Conservation (phyloP, 2,329 filamentous ascomycete species). For the Cladophialophora yegresii region DNA sequence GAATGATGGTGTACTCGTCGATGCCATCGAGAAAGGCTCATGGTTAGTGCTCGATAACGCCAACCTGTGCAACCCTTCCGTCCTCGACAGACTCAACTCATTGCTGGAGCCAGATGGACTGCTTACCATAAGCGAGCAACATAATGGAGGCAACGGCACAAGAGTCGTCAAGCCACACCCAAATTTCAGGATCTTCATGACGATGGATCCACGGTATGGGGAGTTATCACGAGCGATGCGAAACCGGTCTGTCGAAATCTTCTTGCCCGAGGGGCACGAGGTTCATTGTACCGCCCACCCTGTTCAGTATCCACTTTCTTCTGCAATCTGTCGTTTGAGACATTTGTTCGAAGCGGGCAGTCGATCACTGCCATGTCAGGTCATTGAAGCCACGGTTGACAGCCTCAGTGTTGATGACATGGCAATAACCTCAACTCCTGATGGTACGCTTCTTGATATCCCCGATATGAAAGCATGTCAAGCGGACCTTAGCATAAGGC, state of each 20-base stretch:
- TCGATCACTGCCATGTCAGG: background rate
- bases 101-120: slow-evolving; percentile 86
- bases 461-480: background rate
- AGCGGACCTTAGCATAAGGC: slow-evolving; percentile 10
- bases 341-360: slow-evolving; percentile 13
- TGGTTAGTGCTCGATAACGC: slow-evolving; percentile 98
- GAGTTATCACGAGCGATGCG: slow-evolving; percentile 96
- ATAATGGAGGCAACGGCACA: slow-evolving; percentile 71
- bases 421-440: slow-evolving; percentile 3
- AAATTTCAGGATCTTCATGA: slow-evolving; percentile 89
- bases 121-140: slow-evolving; percentile 91
- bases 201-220: slow-evolving; percentile 86
- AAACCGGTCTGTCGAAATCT: slow-evolving; percentile 90
- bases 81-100: slow-evolving; percentile 91
- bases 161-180: slow-evolving; percentile 78
- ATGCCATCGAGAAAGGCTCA: slow-evolving; percentile 78
- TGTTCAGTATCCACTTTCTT: slow-evolving; percentile 28
- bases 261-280: slow-evolving; percentile 57
- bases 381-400: slow-evolving; percentile 23
- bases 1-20: slow-evolving; percentile 89
- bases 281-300: slow-evolving; percentile 19
- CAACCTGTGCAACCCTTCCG: slow-evolving; percentile 92
- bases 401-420: slow-evolving; percentile 27
- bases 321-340: slow-evolving; percentile 27
- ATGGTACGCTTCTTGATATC: background rate